Evolutionary conservation across 2,329 filamentous ascomycete species (phyloP).

Genomic region (Neonectria punicea): DNA sequence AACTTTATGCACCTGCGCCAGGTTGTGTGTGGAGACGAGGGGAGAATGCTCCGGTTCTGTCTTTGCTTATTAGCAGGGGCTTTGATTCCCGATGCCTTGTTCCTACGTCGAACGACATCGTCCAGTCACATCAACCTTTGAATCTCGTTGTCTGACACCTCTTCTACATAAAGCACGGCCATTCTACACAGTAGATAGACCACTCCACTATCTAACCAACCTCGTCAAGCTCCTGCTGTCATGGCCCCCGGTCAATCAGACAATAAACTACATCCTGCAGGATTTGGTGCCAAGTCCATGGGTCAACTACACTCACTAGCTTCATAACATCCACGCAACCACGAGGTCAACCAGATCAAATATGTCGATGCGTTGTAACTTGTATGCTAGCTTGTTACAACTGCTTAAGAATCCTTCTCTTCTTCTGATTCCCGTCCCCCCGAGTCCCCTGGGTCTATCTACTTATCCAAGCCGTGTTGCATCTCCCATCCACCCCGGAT

Average conservation of each 20-base stretch:
- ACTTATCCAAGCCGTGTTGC: constrained; percentile 12
- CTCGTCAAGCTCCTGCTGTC: background rate
- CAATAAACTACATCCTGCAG: background rate
- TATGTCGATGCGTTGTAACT: background rate
- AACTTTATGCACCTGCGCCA: too few relatives aligned
- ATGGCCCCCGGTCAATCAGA: background rate
- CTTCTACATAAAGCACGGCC: background rate
- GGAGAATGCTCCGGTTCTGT: background rate
- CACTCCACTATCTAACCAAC: background rate
- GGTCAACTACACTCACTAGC: background rate
- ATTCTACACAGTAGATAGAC: background rate
- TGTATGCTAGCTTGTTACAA: background rate
- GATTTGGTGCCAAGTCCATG: background rate
- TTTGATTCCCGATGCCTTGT: background rate
- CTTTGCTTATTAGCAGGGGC: background rate
- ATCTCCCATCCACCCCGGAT: background rate
- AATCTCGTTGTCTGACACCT: background rate
- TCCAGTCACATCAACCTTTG: background rate
- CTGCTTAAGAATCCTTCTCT: background rate
- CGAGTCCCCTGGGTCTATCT: constrained; percentile 5
- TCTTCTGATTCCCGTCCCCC: background rate
- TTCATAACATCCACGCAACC: background rate
- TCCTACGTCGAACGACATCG: background rate
- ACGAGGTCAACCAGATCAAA: background rate
- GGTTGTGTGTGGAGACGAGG: background rate